A percentile compares a stretch with the other conserved stretches of the same genome.
phyloP scores from a whole-genome alignment of 73 alveolate genomes.

The Stentor roeselii region DNA sequence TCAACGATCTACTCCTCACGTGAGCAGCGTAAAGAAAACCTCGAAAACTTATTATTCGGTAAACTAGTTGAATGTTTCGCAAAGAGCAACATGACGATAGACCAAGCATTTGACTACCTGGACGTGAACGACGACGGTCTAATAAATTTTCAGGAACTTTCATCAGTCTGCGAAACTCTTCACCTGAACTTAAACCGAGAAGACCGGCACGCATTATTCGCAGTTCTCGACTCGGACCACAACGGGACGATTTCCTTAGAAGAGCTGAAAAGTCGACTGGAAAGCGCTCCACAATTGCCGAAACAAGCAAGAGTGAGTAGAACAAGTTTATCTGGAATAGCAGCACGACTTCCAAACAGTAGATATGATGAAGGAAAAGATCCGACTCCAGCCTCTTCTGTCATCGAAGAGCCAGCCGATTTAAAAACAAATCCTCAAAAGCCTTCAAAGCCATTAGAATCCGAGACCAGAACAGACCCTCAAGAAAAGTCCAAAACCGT shows the following conservation, averaged over 20 bases:
- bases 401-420: neutral
- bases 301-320: neutral
- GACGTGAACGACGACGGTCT: conserved; percentile 26
- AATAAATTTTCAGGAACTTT: conserved; percentile 22
- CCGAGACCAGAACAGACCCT: neutral
- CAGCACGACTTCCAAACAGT: neutral
- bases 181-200: neutral
- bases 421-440: neutral
- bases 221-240: conserved; percentile 27
- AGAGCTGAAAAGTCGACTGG: conserved; percentile 9
- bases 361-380: conserved; percentile 3
- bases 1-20: neutral
- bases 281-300: neutral
- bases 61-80: neutral
- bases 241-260: neutral
- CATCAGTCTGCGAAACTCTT: neutral
- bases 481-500: neutral
- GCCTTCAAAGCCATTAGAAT: neutral
- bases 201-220: conserved; percentile 17
- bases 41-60: neutral
- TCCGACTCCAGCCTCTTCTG: neutral
- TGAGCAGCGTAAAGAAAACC: neutral
- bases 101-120: conserved; percentile 12
- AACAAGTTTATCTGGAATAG: too few species aligned
- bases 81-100: neutral